Percentiles rank a stretch among this genome's conserved stretches.
Evolutionary conservation across 306 rosid species (phyloP).

Genomic region (Phaseolus lunatus): DNA sequence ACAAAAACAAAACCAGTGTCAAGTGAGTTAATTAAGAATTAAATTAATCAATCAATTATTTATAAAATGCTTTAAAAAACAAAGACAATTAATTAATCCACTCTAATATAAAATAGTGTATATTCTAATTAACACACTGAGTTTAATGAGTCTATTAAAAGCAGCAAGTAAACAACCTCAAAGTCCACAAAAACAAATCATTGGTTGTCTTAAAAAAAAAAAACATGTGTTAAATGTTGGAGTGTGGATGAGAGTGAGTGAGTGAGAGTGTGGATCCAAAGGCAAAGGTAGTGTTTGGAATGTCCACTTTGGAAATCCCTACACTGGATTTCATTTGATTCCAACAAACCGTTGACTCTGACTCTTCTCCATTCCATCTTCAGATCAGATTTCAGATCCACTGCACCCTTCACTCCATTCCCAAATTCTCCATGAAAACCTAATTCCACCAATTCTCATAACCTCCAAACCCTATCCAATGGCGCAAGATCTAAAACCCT

Average conservation of each 20-base stretch:
- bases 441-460: constrained; percentile 38
- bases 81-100: background rate
- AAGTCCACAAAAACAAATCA: too few species aligned
- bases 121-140: too few species aligned
- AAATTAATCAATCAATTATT: background rate
- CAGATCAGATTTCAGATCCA: constrained; percentile 40
- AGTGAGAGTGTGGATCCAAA: background rate
- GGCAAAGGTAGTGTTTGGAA: constrained; percentile 4
- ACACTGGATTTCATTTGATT: background rate
- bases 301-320: background rate
- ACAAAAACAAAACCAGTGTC: background rate
- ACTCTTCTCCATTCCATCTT: background rate
- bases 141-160: too few species aligned
- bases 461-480: constrained; percentile 43
- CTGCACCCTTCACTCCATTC: background rate
- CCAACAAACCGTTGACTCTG: constrained; percentile 17
- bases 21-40: background rate
- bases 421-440: constrained; percentile 42
- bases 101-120: background rate
- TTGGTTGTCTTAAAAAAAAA: too few species aligned
- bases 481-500: constrained; percentile 57
- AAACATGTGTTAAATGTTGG: too few species aligned
- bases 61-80: too few species aligned
- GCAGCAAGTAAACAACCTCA: too few species aligned
- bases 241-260: too few species aligned